phyloP scores from a whole-genome alignment of 352 stramenopile genomes.

The Phytopythium boreale region DNA sequence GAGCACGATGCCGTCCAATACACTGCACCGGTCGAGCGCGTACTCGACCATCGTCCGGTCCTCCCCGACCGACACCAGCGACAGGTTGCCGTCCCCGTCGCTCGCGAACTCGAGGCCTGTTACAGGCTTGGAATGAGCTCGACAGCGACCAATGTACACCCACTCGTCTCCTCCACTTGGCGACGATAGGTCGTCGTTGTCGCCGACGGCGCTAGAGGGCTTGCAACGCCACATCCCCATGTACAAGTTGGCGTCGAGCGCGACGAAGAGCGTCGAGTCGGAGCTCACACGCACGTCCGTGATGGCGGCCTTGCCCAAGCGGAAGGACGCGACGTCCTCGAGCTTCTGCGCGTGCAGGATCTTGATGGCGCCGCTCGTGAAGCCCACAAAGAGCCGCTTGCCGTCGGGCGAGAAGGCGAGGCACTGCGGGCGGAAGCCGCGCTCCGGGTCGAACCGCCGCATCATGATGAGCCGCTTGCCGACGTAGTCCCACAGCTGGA shows the following conservation, averaged over 20 bases:
- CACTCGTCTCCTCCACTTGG: conserved; percentile 36
- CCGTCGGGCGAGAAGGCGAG: conserved; percentile 79
- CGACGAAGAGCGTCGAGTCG: conserved; percentile 74
- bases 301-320: conserved; percentile 67
- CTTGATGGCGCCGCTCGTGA: conserved; percentile 84
- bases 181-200: conserved; percentile 6
- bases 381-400: conserved; percentile 81
- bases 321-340: conserved; percentile 71
- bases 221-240: conserved; percentile 78
- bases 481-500: conserved; percentile 92
- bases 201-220: conserved; percentile 11
- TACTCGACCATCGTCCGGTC: conserved; percentile 90
- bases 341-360: conserved; percentile 75
- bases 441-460: conserved; percentile 55
- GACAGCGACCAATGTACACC: conserved; percentile 82
- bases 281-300: conserved; percentile 73
- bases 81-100: conserved; percentile 59
- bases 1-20: conserved; percentile 86
- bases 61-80: conserved; percentile 84
- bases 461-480: conserved; percentile 84
- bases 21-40: conserved; percentile 75
- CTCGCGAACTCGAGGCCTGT: conserved; percentile 88
- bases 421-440: conserved; percentile 72
- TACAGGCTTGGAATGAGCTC: conserved; percentile 75
- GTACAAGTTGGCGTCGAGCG: conserved; percentile 68